Base-by-base conservation (phyloP, 345 rosid genomes). In the Citrus mangshanensis region DNA sequence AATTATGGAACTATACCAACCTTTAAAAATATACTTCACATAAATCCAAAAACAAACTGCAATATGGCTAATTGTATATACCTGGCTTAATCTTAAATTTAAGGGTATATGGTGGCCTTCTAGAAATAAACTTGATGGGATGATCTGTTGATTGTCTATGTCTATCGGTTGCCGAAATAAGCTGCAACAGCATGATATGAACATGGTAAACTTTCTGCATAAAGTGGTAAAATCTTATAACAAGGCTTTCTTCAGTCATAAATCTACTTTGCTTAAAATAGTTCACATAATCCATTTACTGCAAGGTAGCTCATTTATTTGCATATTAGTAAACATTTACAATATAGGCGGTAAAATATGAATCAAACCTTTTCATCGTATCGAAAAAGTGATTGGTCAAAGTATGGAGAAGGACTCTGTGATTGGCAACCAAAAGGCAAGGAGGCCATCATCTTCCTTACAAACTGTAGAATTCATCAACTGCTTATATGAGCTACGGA, bases 71-170 rank as follows among this genome's bases (percentile, higher is more conserved):
- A 42, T 10, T n/a, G 58, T 46, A 22, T 30, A 58, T 83, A 91
- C 99, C 97, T 86, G 98, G 88, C 85, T 96, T 96, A 58, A 94
- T 93, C 91, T 96, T 96, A 81, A 96, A 94, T 84, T 93, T 96
- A 63, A 89, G 86, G 24, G 78, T 69, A 70, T 73, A 75, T 1
- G 94, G 95, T 66, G 72, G 91, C 79, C 93, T 89, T 85, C 99
- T 85, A 7, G 91, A 84, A 68, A 86, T 89, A 88, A 93, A 95
- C 87, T 93, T 95, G 81, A 95, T 90, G 75, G 98, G 97, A 66
- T 90, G 91, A 79, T 95, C 99, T 51, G 92, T 85, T 13, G 90
- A 84, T 67, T 85, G 97, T 59, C 90, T 88, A 78, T 85, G 96
- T 37, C 96, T 87, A 70, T 96, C 97, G 66, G 89, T 85, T 67